phyloP scores from a whole-genome alignment of 2,329 filamentous ascomycete genomes.

The Curvularia verruculosa region DNA sequence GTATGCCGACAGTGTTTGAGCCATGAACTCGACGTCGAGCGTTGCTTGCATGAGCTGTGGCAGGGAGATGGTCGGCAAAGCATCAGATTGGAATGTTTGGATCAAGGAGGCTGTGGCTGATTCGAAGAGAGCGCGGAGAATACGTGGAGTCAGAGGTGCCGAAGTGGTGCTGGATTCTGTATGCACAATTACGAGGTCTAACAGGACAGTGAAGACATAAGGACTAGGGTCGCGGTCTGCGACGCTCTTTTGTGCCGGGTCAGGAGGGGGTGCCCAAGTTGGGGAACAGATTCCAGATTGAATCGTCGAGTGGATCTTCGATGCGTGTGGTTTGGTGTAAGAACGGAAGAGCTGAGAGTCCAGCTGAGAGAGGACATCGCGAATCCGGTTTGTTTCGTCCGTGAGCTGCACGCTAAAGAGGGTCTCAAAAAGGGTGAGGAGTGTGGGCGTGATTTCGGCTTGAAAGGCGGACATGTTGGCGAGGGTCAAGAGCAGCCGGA shows the following conservation, averaged over 20 bases:
- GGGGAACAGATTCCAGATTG: conserved; percentile 72
- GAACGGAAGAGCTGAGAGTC: conserved; percentile 89
- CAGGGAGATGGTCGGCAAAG: conserved; percentile 71
- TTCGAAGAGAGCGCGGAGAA: conserved; percentile 87
- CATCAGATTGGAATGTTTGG: conserved; percentile 66
- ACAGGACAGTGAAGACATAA: conserved; percentile 87
- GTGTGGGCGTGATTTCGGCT: conserved; percentile 78
- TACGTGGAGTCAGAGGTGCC: conserved; percentile 74
- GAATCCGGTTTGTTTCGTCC: conserved; percentile 90
- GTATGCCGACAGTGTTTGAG: conserved; percentile 89
- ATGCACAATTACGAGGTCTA: conserved; percentile 88
- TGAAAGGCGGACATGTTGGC: conserved; percentile 89
- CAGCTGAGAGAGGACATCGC: conserved; percentile 88
- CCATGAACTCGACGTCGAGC: conserved; percentile 94
- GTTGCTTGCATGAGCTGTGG: conserved; percentile 94
- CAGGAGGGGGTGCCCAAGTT: conserved; percentile 69
- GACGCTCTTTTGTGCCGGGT: conserved; percentile 40
- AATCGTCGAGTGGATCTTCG: conserved; percentile 69
- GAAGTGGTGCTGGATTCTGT: conserved; percentile 69
- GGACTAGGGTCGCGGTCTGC: conserved; percentile 76
- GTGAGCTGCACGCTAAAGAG: conserved; percentile 93
- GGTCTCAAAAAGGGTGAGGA: conserved; percentile 93
- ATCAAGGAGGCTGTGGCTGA: conserved; percentile 81
- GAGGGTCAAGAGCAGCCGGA: conserved; percentile 90
- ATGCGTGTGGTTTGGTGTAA: conserved; percentile 73